These are phyloP conservation scores for Podaxis sp. DNA, from an alignment of 768 basidiomycete genomes.

Conservation along the genomic window DNA sequence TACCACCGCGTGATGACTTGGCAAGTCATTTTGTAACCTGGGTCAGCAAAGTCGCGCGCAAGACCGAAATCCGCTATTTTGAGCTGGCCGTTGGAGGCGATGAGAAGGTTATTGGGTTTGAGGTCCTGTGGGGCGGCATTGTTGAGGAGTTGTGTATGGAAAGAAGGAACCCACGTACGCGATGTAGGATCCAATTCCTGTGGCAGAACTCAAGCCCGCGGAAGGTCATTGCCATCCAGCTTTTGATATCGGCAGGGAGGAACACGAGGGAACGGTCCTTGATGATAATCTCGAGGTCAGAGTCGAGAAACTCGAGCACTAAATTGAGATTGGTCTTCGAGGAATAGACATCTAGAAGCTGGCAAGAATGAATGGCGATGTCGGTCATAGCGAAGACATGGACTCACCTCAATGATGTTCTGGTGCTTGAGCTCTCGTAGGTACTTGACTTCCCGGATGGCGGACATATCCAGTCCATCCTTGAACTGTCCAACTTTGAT, in stretches of 20 bases:
- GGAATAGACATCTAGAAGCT: slow-evolving; percentile 97
- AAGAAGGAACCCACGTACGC: slow-evolving; percentile 45
- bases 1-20: slow-evolving; percentile 99
- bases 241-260: slow-evolving; percentile 93
- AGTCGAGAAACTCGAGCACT: slow-evolving; percentile 94
- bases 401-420: slow-evolving; percentile 85
- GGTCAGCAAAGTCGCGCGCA: slow-evolving; percentile 93
- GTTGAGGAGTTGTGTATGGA: background rate
- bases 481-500: slow-evolving; percentile 96
- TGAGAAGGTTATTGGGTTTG: slow-evolving; percentile 97
- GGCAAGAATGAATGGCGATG: background rate
- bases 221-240: slow-evolving; percentile 98
- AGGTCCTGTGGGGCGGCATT: slow-evolving; percentile 60
- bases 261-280: slow-evolving; percentile 91
- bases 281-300: slow-evolving; percentile 95
- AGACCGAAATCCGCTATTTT: slow-evolving; percentile 99
- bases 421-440: slow-evolving; percentile 90
- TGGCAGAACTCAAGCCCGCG: slow-evolving; percentile 99
- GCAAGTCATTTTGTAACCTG: slow-evolving; percentile 94
- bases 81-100: slow-evolving; percentile 84
- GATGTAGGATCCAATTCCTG: slow-evolving; percentile 87
- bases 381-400: background rate
- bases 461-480: slow-evolving; percentile 98
- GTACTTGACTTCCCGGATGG: slow-evolving; percentile 97
- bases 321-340: slow-evolving; percentile 95